phyloP scores from a whole-genome alignment of 306 rosid genomes.

The Corylus avellana region DNA sequence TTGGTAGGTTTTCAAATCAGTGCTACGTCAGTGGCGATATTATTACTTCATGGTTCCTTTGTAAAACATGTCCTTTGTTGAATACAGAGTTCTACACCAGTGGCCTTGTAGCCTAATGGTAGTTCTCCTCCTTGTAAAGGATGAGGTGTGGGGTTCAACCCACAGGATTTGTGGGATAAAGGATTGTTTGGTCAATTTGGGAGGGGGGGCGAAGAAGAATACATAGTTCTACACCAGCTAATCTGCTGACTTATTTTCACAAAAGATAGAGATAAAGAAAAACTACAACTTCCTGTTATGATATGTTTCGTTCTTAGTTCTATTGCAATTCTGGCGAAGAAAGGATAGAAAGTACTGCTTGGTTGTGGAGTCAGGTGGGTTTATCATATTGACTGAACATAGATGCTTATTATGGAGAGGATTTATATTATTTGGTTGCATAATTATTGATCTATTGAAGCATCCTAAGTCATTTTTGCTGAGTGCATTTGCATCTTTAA shows the following conservation, averaged over 20 bases:
- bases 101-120: not conserved
- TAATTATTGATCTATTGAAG: not conserved
- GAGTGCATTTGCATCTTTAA: conserved; percentile 15
- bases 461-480: conserved; percentile 14
- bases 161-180: too few species aligned
- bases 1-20: not conserved
- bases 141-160: not conserved
- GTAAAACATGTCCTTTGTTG: not conserved
- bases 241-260: not conserved
- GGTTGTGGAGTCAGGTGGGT: not conserved
- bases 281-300: not conserved
- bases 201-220: not conserved
- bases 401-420: not conserved
- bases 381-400: not conserved
- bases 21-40: not conserved
- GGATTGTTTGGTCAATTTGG: too few species aligned
- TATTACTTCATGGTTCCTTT: not conserved
- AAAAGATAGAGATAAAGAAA: not conserved
- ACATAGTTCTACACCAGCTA: not conserved
- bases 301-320: not conserved
- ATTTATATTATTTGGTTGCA: not conserved
- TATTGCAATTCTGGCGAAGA: not conserved
- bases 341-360: not conserved
- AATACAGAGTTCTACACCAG: not conserved
- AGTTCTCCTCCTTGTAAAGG: not conserved